A percentile compares a stretch with the other conserved stretches of the same genome.
Conservation (phyloP, 768 basidiomycete genomes). For the Lyophyllum semitale region DNA sequence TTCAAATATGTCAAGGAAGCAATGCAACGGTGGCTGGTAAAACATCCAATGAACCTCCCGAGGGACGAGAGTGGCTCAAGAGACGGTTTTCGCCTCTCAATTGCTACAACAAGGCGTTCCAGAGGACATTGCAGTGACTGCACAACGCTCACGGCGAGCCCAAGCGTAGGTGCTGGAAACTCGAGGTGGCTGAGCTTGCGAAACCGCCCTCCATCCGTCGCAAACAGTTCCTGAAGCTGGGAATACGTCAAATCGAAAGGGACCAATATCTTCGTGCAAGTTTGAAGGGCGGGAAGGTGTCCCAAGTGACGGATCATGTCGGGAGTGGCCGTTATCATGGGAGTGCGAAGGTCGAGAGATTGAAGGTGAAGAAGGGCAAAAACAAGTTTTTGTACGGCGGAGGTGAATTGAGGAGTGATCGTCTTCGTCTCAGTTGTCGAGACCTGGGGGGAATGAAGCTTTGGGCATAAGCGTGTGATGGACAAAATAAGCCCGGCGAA, state of each 20-base stretch:
- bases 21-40: background rate
- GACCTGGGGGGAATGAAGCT: background rate
- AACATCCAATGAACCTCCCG: background rate
- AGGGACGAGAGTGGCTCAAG: background rate
- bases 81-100: background rate
- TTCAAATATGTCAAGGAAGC: background rate
- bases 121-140: background rate
- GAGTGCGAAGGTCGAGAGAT: background rate
- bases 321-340: background rate
- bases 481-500: background rate
- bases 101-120: background rate
- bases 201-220: background rate
- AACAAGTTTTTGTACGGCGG: background rate
- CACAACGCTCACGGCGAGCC: background rate
- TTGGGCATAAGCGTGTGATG: background rate
- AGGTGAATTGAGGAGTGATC: background rate
- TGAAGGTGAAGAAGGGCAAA: background rate
- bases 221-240: background rate
- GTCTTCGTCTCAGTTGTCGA: background rate
- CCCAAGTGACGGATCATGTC: background rate
- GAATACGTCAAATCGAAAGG: background rate
- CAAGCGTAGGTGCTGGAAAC: background rate
- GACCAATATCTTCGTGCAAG: background rate
- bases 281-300: background rate
- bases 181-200: background rate